Evolutionary conservation across 805 yeast species (phyloP), one percentile per base, ranked within the genome.

Genomic region (Saccharomycopsis babjevae): DNA sequence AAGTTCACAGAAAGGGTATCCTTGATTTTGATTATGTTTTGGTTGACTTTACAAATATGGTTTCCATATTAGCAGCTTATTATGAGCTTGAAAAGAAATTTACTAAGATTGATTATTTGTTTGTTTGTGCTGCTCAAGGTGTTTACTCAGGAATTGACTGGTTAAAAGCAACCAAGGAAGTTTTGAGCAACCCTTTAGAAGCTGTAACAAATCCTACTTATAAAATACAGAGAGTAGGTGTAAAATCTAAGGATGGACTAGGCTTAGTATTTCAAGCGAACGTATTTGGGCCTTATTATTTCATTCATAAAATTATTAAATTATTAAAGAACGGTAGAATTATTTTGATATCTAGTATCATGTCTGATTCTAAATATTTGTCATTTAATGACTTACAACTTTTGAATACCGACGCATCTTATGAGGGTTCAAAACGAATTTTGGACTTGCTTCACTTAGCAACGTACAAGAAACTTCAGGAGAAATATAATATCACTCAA

Each of bases 191-290:
- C 65, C 96, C 97, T 3, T 73, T 90, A 34, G 82, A 82, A 56
- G 94, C 94, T 1, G 93, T 86, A n/a, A 94, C 98, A 0, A 83
- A 81, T 62, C 97, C 97, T 8, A 83, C 84, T 1, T 92, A 88
- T 74, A 91, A 93, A 72, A 79, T 87, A 43, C 98, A 94, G 76
- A 78, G 80, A 61, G 78, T 82, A 18, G 97, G 97, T 3, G 84
- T 85, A 30, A 83, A 80, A 68, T 83, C 96, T 1, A 71, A 68
- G 20, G 99, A 94, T 72, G 91, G 83, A 0, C 67, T 93, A 77
- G 97, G 98, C 1, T 74, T 88, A 36, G 90, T 91, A 3, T 94
- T 93, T 75, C 96, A 94, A 73, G 96, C 94, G 5, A 94, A 94
- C 70, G 97, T 93, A n/a, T 89, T 94, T 74, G 97, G 96, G 0